Conservation (phyloP, 441 rosid species). For the Croton laevigatus region DNA sequence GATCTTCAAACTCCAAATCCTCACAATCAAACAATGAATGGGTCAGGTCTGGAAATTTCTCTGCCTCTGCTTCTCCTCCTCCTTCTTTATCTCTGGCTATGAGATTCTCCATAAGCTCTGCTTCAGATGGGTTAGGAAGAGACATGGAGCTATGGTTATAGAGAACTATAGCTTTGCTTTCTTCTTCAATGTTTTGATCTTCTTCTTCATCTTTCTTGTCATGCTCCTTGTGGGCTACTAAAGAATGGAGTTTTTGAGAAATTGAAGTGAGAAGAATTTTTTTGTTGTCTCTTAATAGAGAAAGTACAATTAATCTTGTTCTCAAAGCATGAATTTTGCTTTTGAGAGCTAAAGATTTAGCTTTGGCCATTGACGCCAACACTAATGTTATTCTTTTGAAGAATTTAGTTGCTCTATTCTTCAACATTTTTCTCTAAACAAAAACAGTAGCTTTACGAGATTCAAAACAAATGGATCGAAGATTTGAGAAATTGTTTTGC, state of each 20-base stretch:
- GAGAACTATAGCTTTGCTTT: conserved; percentile 31
- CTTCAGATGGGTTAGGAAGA: conserved; percentile 25
- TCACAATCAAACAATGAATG: conserved; percentile 41
- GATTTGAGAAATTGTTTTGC: too few species aligned
- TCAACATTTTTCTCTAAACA: conserved; percentile 32
- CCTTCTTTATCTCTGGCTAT: too few species aligned
- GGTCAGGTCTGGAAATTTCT: conserved; percentile 53
- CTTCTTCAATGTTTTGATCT: conserved; percentile 10
- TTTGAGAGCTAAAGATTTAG: conserved; percentile 56
- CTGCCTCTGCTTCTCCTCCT: conserved; percentile 17
- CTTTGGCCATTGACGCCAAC: conserved; percentile 42
- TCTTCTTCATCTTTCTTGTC: conserved; percentile 14
- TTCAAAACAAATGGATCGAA: too few species aligned
- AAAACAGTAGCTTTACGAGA: too few species aligned
- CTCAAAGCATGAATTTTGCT: conserved; percentile 52
- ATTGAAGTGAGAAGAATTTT: conserved; percentile 48
- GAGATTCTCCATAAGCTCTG: conserved; percentile 2
- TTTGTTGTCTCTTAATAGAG: conserved; percentile 51
- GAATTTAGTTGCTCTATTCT: conserved; percentile 47
- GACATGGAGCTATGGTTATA: conserved; percentile 25
- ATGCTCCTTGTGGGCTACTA: conserved; percentile 21
- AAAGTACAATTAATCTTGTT: conserved; percentile 63
- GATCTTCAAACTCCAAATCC: conserved; percentile 33
- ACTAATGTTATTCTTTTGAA: conserved; percentile 46
- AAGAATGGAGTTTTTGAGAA: conserved; percentile 54